These are phyloP conservation scores for Aspergillus coremiiformis DNA, from an alignment of 495 filamentous ascomycete genomes.

Conservation along the genomic window DNA sequence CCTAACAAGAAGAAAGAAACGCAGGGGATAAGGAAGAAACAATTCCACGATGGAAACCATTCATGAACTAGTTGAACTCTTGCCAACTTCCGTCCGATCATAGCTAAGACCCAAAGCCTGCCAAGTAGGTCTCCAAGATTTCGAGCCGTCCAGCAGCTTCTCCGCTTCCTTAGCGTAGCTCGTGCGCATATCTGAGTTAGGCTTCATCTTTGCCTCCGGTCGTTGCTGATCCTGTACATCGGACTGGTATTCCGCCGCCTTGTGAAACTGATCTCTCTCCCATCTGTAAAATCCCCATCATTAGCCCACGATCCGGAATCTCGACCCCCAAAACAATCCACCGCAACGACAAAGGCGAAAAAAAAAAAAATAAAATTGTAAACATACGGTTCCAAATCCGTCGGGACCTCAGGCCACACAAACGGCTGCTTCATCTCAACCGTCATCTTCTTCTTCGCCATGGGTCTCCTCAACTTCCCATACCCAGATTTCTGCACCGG, in stretches of 20 bases:
- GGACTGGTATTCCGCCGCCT: conserved; percentile 29
- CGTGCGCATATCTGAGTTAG: conserved; percentile 22
- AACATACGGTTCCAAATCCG: conserved; percentile 50
- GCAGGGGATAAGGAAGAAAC: conserved; percentile 1
- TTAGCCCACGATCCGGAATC: not conserved
- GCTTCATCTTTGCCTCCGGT: conserved; percentile 24
- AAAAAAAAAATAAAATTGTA: not conserved
- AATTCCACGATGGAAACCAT: not conserved
- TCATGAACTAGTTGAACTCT: conserved; percentile 3
- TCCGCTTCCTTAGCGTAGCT: conserved; percentile 47
- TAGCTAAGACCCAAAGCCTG: conserved; percentile 35
- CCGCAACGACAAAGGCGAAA: not conserved
- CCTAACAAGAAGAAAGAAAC: conserved; percentile 1
- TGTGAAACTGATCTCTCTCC: conserved; percentile 38
- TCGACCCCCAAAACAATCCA: not conserved
- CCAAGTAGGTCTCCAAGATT: conserved; percentile 40
- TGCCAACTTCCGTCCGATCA: conserved; percentile 20
- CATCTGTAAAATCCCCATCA: conserved; percentile 33
- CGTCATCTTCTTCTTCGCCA: conserved; percentile 79
- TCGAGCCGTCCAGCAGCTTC: conserved; percentile 42
- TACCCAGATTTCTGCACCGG: conserved; percentile 34
- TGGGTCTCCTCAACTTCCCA: conserved; percentile 47
- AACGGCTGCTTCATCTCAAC: conserved; percentile 79
- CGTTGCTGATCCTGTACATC: conserved; percentile 19
- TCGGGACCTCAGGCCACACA: conserved; percentile 65